Evolutionary conservation across 2,329 filamentous ascomycete species (phyloP).

Genomic region (Fonsecaea monophora): DNA sequence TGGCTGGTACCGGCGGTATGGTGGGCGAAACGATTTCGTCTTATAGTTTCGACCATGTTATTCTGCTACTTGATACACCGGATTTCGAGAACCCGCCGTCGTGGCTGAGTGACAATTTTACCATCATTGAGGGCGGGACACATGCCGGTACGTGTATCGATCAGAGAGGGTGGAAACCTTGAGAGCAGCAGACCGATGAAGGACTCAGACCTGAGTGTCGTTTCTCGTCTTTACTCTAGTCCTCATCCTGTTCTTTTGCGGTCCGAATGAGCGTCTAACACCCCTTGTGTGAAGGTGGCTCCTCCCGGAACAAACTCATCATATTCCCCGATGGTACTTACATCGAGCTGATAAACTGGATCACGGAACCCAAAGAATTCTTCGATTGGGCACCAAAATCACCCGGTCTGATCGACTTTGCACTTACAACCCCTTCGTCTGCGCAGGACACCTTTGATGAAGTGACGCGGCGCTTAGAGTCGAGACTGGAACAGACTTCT

Average conservation of each 20-base stretch:
- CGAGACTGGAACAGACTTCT: not conserved
- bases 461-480: slow-evolving; percentile 26
- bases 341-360: slow-evolving; percentile 42
- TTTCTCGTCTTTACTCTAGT: not conserved
- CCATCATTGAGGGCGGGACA: slow-evolving; percentile 40
- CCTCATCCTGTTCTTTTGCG: not conserved
- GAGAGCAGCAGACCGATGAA: not conserved
- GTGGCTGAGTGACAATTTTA: slow-evolving; percentile 41
- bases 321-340: slow-evolving; percentile 41
- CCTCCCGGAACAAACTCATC: slow-evolving; percentile 41
- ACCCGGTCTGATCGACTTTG: slow-evolving; percentile 40
- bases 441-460: slow-evolving; percentile 34
- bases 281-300: slow-evolving; percentile 27
- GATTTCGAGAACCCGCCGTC: slow-evolving; percentile 39
- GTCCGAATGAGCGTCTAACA: not conserved
- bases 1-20: slow-evolving; percentile 9
- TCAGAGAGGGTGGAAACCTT: not conserved
- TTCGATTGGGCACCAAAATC: slow-evolving; percentile 39
- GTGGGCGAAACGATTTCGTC: slow-evolving; percentile 18
- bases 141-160: slow-evolving; percentile 32
- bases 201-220: not conserved
- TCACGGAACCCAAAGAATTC: slow-evolving; percentile 35
- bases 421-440: slow-evolving; percentile 37
- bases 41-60: slow-evolving; percentile 39
- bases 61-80: slow-evolving; percentile 36